phyloP scores from a whole-genome alignment of 177 flowering plant species.

The Vitis hybrid region DNA sequence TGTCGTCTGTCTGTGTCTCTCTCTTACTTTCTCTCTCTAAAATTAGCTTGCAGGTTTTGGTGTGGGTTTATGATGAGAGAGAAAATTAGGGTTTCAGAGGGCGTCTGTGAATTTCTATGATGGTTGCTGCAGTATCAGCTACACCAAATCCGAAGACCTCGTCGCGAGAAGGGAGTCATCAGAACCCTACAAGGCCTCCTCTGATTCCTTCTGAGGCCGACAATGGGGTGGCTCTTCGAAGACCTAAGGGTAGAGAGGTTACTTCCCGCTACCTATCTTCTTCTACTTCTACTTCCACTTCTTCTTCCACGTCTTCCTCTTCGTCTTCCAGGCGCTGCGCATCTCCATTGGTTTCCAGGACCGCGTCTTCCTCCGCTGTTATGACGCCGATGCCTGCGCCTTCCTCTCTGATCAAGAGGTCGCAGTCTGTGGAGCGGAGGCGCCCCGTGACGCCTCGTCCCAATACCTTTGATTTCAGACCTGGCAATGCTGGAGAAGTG shows the following conservation, averaged over 20 bases:
- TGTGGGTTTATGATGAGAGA: background rate
- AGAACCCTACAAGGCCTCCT: constrained; percentile 41
- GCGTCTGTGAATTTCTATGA: constrained; percentile 18
- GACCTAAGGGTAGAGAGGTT: constrained; percentile 49
- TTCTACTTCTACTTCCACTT: constrained; percentile 21
- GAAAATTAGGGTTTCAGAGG: constrained; percentile 22
- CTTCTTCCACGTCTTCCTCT: constrained; percentile 12
- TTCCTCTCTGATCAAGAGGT: constrained; percentile 34
- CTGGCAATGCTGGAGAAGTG: constrained; percentile 21
- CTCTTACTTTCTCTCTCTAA: background rate
- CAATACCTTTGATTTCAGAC: constrained; percentile 30
- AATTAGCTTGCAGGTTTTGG: constrained; percentile 2
- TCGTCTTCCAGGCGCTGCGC: constrained; percentile 34
- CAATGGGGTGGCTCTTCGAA: constrained; percentile 37
- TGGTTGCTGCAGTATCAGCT: constrained; percentile 54
- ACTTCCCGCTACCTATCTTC: constrained; percentile 54
- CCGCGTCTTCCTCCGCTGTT: constrained; percentile 15
- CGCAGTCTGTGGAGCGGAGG: constrained; percentile 68
- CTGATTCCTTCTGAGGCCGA: constrained; percentile 48
- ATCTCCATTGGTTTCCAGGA: constrained; percentile 42
- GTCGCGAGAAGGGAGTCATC: constrained; percentile 9
- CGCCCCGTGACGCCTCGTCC: constrained; percentile 44
- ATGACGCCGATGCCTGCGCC: constrained; percentile 23
- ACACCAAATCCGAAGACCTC: constrained; percentile 34
- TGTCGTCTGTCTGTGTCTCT: background rate